These are phyloP conservation scores for Ligustrum vulgare DNA, from an alignment of 257 asterid genomes.

Conservation along the genomic window DNA sequence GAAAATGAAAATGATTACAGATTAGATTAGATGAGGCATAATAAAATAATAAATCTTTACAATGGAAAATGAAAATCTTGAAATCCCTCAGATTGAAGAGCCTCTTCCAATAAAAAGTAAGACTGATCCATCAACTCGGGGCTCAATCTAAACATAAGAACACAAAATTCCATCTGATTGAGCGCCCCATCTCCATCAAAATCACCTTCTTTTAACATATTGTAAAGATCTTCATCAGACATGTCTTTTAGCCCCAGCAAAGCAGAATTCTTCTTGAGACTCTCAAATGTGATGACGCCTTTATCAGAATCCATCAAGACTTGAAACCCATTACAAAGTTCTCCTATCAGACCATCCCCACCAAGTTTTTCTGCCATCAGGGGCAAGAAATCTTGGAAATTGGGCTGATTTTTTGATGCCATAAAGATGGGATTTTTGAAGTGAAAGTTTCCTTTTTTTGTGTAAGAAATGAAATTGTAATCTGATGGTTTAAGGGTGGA, in stretches of 20 bases:
- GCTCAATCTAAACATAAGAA: slow-evolving; percentile 56
- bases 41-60: slow-evolving; percentile 3
- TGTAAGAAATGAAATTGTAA: slow-evolving; percentile 5
- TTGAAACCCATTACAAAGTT: slow-evolving; percentile 47
- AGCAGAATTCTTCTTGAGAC: slow-evolving; percentile 41
- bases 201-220: slow-evolving; percentile 51
- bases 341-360: slow-evolving; percentile 49
- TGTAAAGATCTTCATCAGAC: slow-evolving; percentile 38
- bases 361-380: slow-evolving; percentile 60
- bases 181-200: slow-evolving; percentile 63
- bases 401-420: slow-evolving; percentile 33
- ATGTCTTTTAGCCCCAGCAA: slow-evolving; percentile 39
- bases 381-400: slow-evolving; percentile 53
- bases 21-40: not conserved
- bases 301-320: slow-evolving; percentile 43
- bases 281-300: slow-evolving; percentile 52
- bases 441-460: not conserved
- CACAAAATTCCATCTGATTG: slow-evolving; percentile 63
- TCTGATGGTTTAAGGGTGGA: slow-evolving; percentile 10
- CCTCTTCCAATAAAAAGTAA: slow-evolving; percentile 45
- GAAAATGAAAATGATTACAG: slow-evolving; percentile 13
- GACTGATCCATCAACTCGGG: slow-evolving; percentile 60
- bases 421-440: slow-evolving; percentile 9
- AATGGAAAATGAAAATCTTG: slow-evolving; percentile 31
- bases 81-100: slow-evolving; percentile 40